phyloP scores from a whole-genome alignment of 345 rosid species.

The Barbarea vulgaris region DNA sequence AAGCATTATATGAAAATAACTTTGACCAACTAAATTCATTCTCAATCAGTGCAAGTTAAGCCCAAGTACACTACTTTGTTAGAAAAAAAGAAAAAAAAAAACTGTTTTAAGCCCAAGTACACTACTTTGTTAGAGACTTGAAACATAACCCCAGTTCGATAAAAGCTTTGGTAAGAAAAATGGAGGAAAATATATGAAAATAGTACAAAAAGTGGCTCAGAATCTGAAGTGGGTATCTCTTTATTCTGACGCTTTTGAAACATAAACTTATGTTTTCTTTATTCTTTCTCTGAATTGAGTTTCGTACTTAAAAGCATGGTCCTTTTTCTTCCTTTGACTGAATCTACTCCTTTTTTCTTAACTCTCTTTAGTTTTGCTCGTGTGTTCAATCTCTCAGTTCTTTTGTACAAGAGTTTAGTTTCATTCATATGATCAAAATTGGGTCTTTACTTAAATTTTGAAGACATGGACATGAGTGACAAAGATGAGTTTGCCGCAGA shows the following conservation, averaged over 20 bases:
- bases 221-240: constrained; percentile 72
- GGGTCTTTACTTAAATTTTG: constrained; percentile 6
- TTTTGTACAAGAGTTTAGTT: constrained; percentile 22
- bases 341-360: constrained; percentile 38
- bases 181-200: constrained; percentile 40
- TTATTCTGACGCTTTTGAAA: constrained; percentile 53
- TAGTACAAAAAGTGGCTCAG: constrained; percentile 55
- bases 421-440: background rate
- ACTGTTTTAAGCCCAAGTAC: too few relatives aligned
- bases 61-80: too few relatives aligned
- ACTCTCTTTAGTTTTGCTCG: constrained; percentile 39
- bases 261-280: constrained; percentile 65
- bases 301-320: constrained; percentile 51
- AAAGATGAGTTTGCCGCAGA: constrained; percentile 55
- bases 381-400: constrained; percentile 24
- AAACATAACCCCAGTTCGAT: constrained; percentile 14
- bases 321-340: constrained; percentile 60
- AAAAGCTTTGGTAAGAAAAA: constrained; percentile 41
- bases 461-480: constrained; percentile 60
- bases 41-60: too few relatives aligned
- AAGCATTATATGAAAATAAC: too few relatives aligned
- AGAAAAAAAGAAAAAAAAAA: too few relatives aligned
- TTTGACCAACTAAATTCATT: too few relatives aligned
- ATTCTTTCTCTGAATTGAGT: constrained; percentile 21
- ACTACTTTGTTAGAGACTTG: too few relatives aligned